Evolutionary conservation across 1,284 basidiomycete species (phyloP).

Genomic region (Leccinum pachyderme): DNA sequence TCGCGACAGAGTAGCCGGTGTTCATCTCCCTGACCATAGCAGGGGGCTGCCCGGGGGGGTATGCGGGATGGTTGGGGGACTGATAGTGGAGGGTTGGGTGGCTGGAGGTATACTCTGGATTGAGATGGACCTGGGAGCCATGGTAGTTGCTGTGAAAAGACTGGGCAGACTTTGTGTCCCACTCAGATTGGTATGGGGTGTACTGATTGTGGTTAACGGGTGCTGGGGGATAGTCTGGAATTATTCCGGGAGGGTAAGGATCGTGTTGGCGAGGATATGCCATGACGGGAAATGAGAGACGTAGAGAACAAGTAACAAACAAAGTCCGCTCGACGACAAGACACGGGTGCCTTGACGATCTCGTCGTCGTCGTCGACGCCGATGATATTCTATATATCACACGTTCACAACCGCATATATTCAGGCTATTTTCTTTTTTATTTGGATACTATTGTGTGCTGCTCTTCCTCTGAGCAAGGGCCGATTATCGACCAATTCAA

Average conservation of each 20-base stretch:
- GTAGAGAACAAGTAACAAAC: background rate
- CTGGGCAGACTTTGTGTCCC: slow-evolving; percentile 63
- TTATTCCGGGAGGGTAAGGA: slow-evolving; percentile 25
- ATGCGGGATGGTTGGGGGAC: slow-evolving; percentile 41
- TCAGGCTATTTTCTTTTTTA: background rate
- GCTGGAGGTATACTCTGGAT: slow-evolving; percentile 57
- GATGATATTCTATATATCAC: background rate
- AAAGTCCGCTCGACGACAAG: slow-evolving; percentile 21
- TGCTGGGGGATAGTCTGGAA: slow-evolving; percentile 14
- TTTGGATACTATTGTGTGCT: background rate
- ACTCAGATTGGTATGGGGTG: slow-evolving; percentile 46
- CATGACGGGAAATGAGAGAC: slow-evolving; percentile 36
- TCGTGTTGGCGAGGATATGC: slow-evolving; percentile 52
- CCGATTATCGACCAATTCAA: slow-evolving; percentile 20
- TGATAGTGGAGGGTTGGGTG: slow-evolving; percentile 40
- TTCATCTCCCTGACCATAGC: slow-evolving; percentile 48
- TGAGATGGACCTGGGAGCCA: slow-evolving; percentile 71
- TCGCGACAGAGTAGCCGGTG: slow-evolving; percentile 64
- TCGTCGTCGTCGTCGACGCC: background rate
- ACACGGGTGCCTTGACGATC: background rate
- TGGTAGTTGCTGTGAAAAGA: slow-evolving; percentile 61
- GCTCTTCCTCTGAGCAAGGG: background rate
- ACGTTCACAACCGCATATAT: background rate
- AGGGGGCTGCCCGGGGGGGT: slow-evolving; percentile 48
- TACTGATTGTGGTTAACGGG: slow-evolving; percentile 21